These are phyloP conservation scores for Cucurbita maxima DNA, from an alignment of 306 rosid species.

Conservation along the genomic window DNA sequence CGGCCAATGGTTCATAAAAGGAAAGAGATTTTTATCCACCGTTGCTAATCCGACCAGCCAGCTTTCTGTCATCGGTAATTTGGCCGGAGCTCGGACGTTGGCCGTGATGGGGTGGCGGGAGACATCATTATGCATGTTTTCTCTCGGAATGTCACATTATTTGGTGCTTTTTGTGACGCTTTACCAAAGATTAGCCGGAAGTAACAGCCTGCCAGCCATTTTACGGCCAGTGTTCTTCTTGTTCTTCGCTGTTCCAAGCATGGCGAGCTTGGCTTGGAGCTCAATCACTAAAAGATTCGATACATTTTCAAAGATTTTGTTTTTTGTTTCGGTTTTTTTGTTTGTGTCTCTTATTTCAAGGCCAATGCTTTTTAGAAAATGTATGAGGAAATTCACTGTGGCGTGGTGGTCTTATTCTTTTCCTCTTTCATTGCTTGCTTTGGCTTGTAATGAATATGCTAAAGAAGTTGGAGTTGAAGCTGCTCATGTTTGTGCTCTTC, in stretches of 20 bases:
- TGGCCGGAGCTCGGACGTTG: constrained; percentile 19
- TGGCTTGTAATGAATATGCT: constrained; percentile 17
- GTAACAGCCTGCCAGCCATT: constrained; percentile 5
- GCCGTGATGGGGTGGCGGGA: constrained; percentile 19
- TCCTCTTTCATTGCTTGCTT: constrained; percentile 14
- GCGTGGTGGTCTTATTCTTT: constrained; percentile 33
- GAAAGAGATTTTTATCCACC: constrained; percentile 16
- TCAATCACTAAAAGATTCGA: constrained; percentile 17
- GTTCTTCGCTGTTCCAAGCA: constrained; percentile 19
- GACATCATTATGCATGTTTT: constrained; percentile 12
- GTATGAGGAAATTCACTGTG: constrained; percentile 19
- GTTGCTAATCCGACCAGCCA: constrained; percentile 20
- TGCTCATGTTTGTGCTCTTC: constrained; percentile 14
- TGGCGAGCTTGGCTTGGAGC: constrained; percentile 22
- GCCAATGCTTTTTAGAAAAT: constrained; percentile 14
- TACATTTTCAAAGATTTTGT: constrained; percentile 14
- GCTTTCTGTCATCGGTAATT: constrained; percentile 20
- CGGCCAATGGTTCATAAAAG: constrained; percentile 24
- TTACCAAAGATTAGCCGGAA: constrained; percentile 18
- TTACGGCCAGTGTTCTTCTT: constrained; percentile 18
- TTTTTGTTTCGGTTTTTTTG: constrained; percentile 18
- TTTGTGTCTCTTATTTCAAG: constrained; percentile 16
- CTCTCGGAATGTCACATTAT: constrained; percentile 17
- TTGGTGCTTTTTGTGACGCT: constrained; percentile 22
- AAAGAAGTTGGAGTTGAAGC: constrained; percentile 4